Evolutionary conservation across 495 filamentous ascomycete species (phyloP), one percentile per base, ranked within the genome.

Genomic region (Penicillium angulare): DNA sequence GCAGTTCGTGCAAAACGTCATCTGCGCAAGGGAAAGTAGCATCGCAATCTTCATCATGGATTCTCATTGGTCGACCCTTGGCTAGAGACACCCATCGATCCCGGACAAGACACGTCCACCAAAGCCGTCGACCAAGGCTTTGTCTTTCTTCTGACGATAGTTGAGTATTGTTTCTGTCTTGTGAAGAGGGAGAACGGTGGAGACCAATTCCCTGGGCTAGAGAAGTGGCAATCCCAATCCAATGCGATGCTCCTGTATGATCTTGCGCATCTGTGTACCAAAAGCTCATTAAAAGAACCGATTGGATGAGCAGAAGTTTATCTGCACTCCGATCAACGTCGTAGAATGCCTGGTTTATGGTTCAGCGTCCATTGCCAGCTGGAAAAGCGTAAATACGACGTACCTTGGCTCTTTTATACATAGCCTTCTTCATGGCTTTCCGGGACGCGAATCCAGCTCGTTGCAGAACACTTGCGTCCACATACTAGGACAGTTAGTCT

Each of bases 21-120:
- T 34, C 20, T 7, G 31, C 3, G 9, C 13, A 16, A 2, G 43
- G 43, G 9, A 46, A 33, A 2, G n/a, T 16, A 7, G 29, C 43
- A 24, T 46, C 43, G 22, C 29, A 34, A 23, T 46, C 43, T 46
- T 46, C 43, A 46, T 46, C 43, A 16, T 46, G 43, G 16, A 46
- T 46, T 16, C 43, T 27, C 43, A 46, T 46, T 1, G 43, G 43
- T 20, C 43, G 27, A 10, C 43, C 43, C 20, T 46, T 46, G 3
- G 43, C 43, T 13, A 46, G 13, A 12, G 43, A 46, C 21, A 46
- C 29, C 43, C 43, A 46, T 15, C 43, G 43, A 22, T 46, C 43
- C 9, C 43, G 43, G 18, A 46, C 13, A 3, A 46, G 7, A 16
- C 43, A 46, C 3, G 43, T 46, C 43, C 43, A 46, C 43, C 43